Evolutionary conservation across 345 rosid genomes (phyloP).

Genomic region (Camelina sativa): DNA sequence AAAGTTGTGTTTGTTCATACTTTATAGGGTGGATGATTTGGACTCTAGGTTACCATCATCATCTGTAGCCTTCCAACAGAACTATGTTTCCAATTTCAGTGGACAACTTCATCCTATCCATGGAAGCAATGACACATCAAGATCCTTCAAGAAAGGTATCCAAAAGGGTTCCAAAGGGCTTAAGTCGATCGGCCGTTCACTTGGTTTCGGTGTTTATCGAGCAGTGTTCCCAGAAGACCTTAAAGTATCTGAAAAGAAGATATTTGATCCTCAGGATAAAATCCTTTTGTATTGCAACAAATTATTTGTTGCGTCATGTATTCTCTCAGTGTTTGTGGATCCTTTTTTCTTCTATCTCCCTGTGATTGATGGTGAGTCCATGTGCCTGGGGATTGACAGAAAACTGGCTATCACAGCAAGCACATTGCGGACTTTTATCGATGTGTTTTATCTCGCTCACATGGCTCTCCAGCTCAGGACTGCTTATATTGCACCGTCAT

Average conservation of each 20-base stretch:
- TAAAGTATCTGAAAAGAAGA: constrained; percentile 80
- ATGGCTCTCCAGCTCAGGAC: constrained; percentile 95
- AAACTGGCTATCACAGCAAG: constrained; percentile 74
- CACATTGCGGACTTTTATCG: constrained; percentile 70
- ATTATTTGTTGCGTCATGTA: constrained; percentile 73
- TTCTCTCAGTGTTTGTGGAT: constrained; percentile 84
- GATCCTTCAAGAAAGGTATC: constrained; percentile 79
- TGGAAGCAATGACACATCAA: constrained; percentile 57
- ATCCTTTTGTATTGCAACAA: constrained; percentile 78
- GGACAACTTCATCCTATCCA: constrained; percentile 59
- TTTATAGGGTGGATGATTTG: constrained; percentile 80
- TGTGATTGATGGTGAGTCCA: constrained; percentile 51
- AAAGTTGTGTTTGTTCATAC: constrained; percentile 13
- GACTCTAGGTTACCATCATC: constrained; percentile 80
- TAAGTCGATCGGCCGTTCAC: constrained; percentile 90
- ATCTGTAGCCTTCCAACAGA: constrained; percentile 61
- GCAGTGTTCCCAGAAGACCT: constrained; percentile 98
- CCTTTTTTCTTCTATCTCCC: constrained; percentile 94
- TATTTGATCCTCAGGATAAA: constrained; percentile 94
- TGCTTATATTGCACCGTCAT: constrained; percentile 93
- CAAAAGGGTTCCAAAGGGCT: constrained; percentile 91
- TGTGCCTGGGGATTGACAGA: constrained; percentile 76
- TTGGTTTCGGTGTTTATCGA: constrained; percentile 86
- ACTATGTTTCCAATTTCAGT: constrained; percentile 65
- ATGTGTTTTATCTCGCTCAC: constrained; percentile 83